These are phyloP conservation scores for Podila verticillata DNA, from an alignment of 192 early-diverging fungal genomes.

Conservation along the genomic window DNA sequence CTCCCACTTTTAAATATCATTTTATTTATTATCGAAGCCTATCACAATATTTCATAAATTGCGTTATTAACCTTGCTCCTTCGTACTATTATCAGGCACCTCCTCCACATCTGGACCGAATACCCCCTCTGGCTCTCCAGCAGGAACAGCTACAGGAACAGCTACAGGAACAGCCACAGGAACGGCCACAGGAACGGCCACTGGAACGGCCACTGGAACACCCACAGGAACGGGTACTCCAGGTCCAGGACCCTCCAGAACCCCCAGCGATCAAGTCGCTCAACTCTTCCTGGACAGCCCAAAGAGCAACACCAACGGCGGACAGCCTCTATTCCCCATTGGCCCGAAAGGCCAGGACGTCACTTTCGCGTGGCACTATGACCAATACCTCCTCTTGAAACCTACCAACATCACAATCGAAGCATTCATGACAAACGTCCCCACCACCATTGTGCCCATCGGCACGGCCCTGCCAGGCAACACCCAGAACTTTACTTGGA, in stretches of 20 bases:
- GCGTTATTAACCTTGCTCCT: background rate
- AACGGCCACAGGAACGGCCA: slow-evolving; percentile 12
- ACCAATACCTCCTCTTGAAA: slow-evolving; percentile 10
- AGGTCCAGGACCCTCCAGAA: background rate
- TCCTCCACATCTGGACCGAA: background rate
- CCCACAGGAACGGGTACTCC: background rate
- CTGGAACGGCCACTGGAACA: background rate
- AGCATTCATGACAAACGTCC: slow-evolving; percentile 6
- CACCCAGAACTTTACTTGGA: slow-evolving; percentile 39
- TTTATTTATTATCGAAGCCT: too few species aligned
- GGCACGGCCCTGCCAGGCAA: slow-evolving; percentile 32
- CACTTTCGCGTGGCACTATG: slow-evolving; percentile 23
- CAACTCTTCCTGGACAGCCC: slow-evolving; percentile 24
- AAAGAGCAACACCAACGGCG: background rate
- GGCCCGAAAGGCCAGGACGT: slow-evolving; percentile 25
- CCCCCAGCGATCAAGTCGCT: slow-evolving; percentile 20
- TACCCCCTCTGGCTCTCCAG: slow-evolving; percentile 4
- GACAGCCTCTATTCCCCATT: slow-evolving; percentile 29
- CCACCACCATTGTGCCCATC: slow-evolving; percentile 19
- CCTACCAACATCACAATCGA: slow-evolving; percentile 39
- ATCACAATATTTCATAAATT: background rate
- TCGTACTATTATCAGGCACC: background rate
- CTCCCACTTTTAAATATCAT: too few species aligned
- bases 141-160: slow-evolving; percentile 14
- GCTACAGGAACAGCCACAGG: slow-evolving; percentile 2